Conservation (phyloP, 1,139 yeast species). For the Suhomyces kunorum region DNA sequence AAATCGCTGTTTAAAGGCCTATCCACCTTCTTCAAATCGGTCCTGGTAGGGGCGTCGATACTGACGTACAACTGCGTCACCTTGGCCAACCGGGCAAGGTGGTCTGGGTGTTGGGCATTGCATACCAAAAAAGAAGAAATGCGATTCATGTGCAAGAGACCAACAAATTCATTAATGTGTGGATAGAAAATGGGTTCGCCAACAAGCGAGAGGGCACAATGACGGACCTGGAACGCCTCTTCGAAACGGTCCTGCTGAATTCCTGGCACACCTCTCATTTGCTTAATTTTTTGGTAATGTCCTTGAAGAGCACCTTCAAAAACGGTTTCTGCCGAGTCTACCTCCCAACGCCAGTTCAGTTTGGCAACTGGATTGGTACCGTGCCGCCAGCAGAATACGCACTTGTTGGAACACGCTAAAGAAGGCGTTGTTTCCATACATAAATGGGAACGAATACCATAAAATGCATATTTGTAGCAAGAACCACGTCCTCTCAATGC, state of each 20-base stretch:
- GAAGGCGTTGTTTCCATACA: slow-evolving; percentile 98
- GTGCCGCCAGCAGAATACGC: slow-evolving; percentile 97
- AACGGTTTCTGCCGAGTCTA: slow-evolving; percentile 83
- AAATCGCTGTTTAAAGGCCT: slow-evolving; percentile 87
- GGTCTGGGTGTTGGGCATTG: slow-evolving; percentile 94
- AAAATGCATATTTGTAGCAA: slow-evolving; percentile 89
- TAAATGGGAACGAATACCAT: slow-evolving; percentile 84
- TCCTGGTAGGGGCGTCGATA: slow-evolving; percentile 87
- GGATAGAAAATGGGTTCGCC: slow-evolving; percentile 97
- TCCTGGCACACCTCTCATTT: slow-evolving; percentile 95
- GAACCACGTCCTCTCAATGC: slow-evolving; percentile 94
- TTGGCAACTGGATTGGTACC: slow-evolving; percentile 97
- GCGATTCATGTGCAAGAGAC: slow-evolving; percentile 71
- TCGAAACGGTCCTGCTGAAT: slow-evolving; percentile 86
- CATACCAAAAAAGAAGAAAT: slow-evolving; percentile 89
- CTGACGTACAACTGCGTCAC: slow-evolving; percentile 92
- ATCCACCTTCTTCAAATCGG: slow-evolving; percentile 78
- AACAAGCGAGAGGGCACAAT: slow-evolving; percentile 88
- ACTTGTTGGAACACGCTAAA: slow-evolving; percentile 88
- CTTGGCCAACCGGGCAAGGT: slow-evolving; percentile 62
- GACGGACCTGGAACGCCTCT: slow-evolving; percentile 85
- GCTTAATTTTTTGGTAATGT: slow-evolving; percentile 88
- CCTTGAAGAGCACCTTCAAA: slow-evolving; percentile 85
- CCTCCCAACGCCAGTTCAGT: slow-evolving; percentile 91
- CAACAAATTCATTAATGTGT: slow-evolving; percentile 80